phyloP scores from a whole-genome alignment of 768 basidiomycete genomes.

The Tricholoma bakamatsutake region DNA sequence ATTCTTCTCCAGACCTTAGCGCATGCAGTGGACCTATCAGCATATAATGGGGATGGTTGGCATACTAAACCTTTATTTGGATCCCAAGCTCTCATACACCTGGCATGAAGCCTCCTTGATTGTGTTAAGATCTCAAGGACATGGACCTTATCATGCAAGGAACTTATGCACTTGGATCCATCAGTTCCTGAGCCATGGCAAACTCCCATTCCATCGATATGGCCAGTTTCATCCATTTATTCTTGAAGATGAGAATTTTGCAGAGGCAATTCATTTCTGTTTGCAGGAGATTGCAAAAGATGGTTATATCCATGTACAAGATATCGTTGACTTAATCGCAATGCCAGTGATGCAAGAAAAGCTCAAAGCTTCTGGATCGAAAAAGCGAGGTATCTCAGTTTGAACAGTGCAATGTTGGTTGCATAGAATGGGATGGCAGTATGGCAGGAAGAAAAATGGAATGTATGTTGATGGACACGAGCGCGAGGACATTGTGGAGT shows the following conservation, averaged over 20 bases:
- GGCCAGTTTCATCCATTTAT: background rate
- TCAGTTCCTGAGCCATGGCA: constrained; percentile 10
- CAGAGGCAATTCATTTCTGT: constrained; percentile 19
- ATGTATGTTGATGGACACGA: no score
- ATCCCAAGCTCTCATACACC: no score
- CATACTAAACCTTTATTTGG: no score
- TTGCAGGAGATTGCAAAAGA: constrained; percentile 20
- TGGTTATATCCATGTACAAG: constrained; percentile 21
- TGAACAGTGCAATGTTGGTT: no score
- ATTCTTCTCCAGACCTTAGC: constrained; percentile 16
- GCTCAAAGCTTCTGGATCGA: no score
- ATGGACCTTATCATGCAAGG: constrained; percentile 22
- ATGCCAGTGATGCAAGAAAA: no score
- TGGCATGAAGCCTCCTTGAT: constrained; percentile 28
- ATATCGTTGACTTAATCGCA: constrained; percentile 26
- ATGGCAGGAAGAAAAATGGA: background rate
- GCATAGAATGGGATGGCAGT: no score
- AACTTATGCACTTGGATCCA: constrained; percentile 27
- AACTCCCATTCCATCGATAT: background rate
- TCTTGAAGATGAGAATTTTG: constrained; percentile 29
- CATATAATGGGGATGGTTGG: constrained; percentile 22
- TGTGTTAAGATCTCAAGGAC: constrained; percentile 21
- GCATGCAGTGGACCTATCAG: no score
- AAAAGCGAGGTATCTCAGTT: no score
- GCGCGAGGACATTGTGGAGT: no score